phyloP scores from a whole-genome alignment of 2,329 filamentous ascomycete genomes.

The Ceratocystis diversiconidia region DNA sequence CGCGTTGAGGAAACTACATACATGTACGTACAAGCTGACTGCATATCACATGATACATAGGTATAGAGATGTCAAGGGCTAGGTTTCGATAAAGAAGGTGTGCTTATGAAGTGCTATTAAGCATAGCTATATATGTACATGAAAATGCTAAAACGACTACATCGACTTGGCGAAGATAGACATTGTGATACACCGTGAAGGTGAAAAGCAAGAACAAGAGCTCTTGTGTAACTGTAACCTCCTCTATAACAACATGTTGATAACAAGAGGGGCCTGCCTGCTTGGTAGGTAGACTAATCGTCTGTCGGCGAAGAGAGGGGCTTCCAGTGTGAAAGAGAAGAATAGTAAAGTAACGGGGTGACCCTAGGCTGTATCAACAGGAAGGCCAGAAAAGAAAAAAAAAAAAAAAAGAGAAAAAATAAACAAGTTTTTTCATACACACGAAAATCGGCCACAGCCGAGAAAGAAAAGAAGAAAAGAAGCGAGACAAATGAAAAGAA shows the following conservation, averaged over 20 bases:
- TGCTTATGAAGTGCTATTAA: background rate
- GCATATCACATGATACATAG: background rate
- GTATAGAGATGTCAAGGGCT: background rate
- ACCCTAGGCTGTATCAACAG: slow-evolving; percentile 18
- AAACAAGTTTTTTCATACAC: background rate
- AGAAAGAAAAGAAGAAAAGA: slow-evolving; percentile 11
- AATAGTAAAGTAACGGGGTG: slow-evolving; percentile 16
- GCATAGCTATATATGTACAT: slow-evolving; percentile 2
- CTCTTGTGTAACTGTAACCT: slow-evolving; percentile 11
- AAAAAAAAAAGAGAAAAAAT: background rate
- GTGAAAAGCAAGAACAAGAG: slow-evolving; percentile 9
- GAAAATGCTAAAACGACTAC: background rate
- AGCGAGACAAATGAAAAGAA: slow-evolving; percentile 4
- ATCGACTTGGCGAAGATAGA: background rate
- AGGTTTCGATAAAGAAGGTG: too few species aligned
- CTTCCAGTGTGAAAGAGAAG: slow-evolving; percentile 17
- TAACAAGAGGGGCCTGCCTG: slow-evolving; percentile 12
- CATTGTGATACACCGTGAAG: background rate
- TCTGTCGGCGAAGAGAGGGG: slow-evolving; percentile 13
- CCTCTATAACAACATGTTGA: background rate
- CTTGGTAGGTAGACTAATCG: slow-evolving; percentile 7
- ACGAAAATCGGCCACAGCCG: too few species aligned
- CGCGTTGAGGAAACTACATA: background rate
- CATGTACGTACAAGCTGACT: background rate
- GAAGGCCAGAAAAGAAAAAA: slow-evolving; percentile 13